phyloP scores from a whole-genome alignment of 495 filamentous ascomycete genomes.

The Penicillium atrosanguineum region DNA sequence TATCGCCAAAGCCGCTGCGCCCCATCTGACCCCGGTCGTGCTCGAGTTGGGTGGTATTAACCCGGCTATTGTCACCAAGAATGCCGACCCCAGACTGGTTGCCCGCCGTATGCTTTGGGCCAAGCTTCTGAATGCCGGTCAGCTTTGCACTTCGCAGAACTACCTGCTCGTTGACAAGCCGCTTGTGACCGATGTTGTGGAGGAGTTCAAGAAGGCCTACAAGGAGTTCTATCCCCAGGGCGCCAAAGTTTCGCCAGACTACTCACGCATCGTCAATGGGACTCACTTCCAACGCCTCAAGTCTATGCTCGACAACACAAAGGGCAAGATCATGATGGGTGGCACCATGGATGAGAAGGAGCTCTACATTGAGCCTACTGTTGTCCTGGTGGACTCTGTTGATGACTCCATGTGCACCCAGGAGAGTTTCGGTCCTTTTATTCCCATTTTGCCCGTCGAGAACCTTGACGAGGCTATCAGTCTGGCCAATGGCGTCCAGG shows the following conservation, averaged over 20 bases:
- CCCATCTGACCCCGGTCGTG: slow-evolving; percentile 82
- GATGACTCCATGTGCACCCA: slow-evolving; percentile 74
- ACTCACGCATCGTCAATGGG: slow-evolving; percentile 73
- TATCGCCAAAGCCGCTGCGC: slow-evolving; percentile 87
- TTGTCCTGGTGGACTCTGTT: slow-evolving; percentile 70
- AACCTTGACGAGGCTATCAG: slow-evolving; percentile 77
- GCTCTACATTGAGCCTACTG: slow-evolving; percentile 81
- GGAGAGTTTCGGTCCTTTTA: slow-evolving; percentile 88
- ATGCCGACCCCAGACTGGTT: slow-evolving; percentile 75
- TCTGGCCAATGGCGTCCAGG: slow-evolving; percentile 70
- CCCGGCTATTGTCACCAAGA: slow-evolving; percentile 83
- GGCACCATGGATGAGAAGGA: slow-evolving; percentile 76
- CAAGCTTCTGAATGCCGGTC: slow-evolving; percentile 80
- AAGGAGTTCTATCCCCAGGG: slow-evolving; percentile 85
- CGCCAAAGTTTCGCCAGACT: slow-evolving; percentile 69
- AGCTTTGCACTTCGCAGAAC: slow-evolving; percentile 87
- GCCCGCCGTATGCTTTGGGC: slow-evolving; percentile 84
- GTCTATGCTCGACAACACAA: slow-evolving; percentile 76
- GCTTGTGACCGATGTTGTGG: slow-evolving; percentile 67
- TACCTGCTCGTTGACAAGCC: slow-evolving; percentile 79
- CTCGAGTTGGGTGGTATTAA: slow-evolving; percentile 91
- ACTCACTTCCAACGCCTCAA: slow-evolving; percentile 80
- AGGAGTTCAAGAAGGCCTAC: slow-evolving; percentile 67
- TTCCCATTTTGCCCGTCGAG: slow-evolving; percentile 72
- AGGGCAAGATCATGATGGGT: slow-evolving; percentile 82